phyloP scores from a whole-genome alignment of 2,329 filamentous ascomycete species.

The Aspergillus phoenicis region DNA sequence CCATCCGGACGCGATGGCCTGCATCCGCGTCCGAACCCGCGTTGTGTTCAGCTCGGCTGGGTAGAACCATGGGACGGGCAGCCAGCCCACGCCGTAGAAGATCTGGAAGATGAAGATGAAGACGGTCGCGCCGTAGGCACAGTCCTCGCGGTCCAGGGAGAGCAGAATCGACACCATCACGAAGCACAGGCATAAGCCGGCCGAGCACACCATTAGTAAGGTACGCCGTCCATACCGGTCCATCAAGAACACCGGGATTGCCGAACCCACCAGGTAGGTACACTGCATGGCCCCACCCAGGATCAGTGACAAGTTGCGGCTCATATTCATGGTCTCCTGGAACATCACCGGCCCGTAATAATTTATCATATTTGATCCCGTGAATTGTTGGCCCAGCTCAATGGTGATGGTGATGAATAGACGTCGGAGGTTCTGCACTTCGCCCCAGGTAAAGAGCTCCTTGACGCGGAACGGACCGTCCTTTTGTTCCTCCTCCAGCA shows the following conservation, averaged over 20 bases:
- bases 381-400: slow-evolving; percentile 42
- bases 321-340: slow-evolving; percentile 42
- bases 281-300: slow-evolving; percentile 51
- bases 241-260: slow-evolving; percentile 47
- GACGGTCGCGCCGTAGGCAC: slow-evolving; percentile 46
- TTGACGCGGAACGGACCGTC: slow-evolving; percentile 40
- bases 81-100: slow-evolving; percentile 48
- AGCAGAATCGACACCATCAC: slow-evolving; percentile 45
- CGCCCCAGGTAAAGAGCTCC: slow-evolving; percentile 39
- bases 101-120: slow-evolving; percentile 52
- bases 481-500: slow-evolving; percentile 24
- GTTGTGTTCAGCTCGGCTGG: slow-evolving; percentile 47
- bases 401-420: slow-evolving; percentile 38
- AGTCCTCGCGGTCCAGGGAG: slow-evolving; percentile 32
- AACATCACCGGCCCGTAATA: slow-evolving; percentile 47
- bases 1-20: slow-evolving; percentile 43
- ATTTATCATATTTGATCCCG: slow-evolving; percentile 44
- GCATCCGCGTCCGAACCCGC: slow-evolving; percentile 43
- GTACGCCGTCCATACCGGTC: slow-evolving; percentile 47
- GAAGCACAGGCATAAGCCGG: slow-evolving; percentile 49
- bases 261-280: slow-evolving; percentile 45
- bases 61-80: slow-evolving; percentile 51
- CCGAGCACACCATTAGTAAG: slow-evolving; percentile 45
- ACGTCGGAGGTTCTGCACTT: slow-evolving; percentile 37
- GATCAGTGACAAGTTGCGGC: slow-evolving; percentile 55